Percentiles rank a stretch among this genome's conserved stretches.
These are phyloP conservation scores for Noccaea bulbosa DNA, from an alignment of 345 rosid genomes.

Conservation along the genomic window DNA sequence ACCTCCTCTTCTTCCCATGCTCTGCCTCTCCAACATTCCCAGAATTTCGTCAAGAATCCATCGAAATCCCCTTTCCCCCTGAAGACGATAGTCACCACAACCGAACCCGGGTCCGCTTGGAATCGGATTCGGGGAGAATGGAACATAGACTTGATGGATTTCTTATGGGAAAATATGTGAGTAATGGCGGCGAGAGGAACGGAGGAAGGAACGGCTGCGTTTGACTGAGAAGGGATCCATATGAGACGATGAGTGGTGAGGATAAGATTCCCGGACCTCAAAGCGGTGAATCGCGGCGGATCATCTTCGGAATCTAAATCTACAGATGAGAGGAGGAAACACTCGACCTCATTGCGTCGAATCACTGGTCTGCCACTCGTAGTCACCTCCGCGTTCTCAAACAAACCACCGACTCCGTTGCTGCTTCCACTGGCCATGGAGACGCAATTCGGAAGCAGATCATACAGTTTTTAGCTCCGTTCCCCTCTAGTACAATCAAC, in stretches of 20 bases:
- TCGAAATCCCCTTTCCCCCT: conserved; percentile 90
- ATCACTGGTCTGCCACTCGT: conserved; percentile 85
- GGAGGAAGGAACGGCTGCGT: conserved; percentile 42
- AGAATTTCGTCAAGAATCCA: conserved; percentile 67
- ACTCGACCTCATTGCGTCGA: conserved; percentile 67
- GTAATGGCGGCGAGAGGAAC: conserved; percentile 58
- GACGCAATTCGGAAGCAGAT: conserved; percentile 21
- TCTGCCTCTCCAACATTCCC: conserved; percentile 82
- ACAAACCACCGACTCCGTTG: conserved; percentile 37
- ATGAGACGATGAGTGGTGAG: conserved; percentile 91
- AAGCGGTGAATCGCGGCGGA: conserved; percentile 46
- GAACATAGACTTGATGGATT: conserved; percentile 79
- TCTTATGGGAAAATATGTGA: conserved; percentile 62
- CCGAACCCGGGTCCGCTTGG: conserved; percentile 63
- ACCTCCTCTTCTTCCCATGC: conserved; percentile 65
- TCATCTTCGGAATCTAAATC: conserved; percentile 74
- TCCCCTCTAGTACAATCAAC: conserved; percentile 3
- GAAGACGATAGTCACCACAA: conserved; percentile 64
- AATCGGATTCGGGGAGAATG: conserved; percentile 84
- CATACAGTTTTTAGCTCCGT: conserved; percentile 18
- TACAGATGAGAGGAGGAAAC: conserved; percentile 74
- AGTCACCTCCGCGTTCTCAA: conserved; percentile 55
- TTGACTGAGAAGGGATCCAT: conserved; percentile 66
- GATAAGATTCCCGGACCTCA: conserved; percentile 67
- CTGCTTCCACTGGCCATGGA: conserved; percentile 45